A percentile compares a stretch with the other conserved stretches of the same genome.
These are phyloP conservation scores for Alopecurus myosuroides DNA, from an alignment of 176 grass and related monocot species.

Conservation along the genomic window DNA sequence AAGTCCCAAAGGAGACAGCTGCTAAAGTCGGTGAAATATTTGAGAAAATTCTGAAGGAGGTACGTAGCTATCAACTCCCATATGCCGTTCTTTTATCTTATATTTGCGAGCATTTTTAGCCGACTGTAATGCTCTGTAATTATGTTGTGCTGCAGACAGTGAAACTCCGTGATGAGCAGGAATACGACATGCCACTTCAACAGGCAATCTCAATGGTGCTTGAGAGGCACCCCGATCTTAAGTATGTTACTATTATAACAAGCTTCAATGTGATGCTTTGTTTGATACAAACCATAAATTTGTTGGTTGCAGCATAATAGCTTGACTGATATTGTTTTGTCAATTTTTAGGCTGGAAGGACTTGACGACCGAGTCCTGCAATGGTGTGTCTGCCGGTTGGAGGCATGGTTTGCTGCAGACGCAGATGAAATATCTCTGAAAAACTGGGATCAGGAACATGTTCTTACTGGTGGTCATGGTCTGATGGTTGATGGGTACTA, in stretches of 20 bases:
- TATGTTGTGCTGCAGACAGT: constrained; percentile 39
- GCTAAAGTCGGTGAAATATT: constrained; percentile 76
- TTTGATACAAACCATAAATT: neutral
- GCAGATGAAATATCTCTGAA: constrained; percentile 86
- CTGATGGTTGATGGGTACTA: constrained; percentile 94
- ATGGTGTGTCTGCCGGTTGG: constrained; percentile 86
- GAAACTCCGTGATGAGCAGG: constrained; percentile 74
- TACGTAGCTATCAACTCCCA: neutral
- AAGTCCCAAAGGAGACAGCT: constrained; percentile 63
- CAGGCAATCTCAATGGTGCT: constrained; percentile 91
- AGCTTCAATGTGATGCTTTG: neutral
- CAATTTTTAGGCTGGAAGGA: constrained; percentile 56
- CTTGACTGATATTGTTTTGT: constrained; percentile 20
- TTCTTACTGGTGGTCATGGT: constrained; percentile 97
- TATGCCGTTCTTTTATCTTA: neutral
- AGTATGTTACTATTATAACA: constrained; percentile 35
- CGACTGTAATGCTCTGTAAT: neutral
- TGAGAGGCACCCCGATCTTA: constrained; percentile 71
- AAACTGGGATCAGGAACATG: constrained; percentile 97
- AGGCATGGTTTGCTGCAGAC: constrained; percentile 99
- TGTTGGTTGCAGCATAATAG: neutral
- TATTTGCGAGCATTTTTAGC: neutral
- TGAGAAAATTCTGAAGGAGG: constrained; percentile 85
- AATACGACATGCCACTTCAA: constrained; percentile 69
- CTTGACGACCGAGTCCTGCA: constrained; percentile 74